Percentiles rank a stretch among this genome's conserved stretches.
phyloP scores from a whole-genome alignment of 306 rosid species.

The Medicago lupulina region DNA sequence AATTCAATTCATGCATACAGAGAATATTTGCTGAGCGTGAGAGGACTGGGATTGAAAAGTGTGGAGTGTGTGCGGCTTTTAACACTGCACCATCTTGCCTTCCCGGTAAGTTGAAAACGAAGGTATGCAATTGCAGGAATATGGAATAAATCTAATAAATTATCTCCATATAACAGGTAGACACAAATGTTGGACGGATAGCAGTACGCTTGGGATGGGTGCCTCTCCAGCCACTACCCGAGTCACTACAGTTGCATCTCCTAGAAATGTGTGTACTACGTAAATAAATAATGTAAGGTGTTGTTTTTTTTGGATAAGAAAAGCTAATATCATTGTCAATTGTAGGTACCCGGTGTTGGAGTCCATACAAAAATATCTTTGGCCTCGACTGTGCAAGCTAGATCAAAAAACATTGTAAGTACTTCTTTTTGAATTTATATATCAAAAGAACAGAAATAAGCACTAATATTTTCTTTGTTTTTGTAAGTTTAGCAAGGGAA shows the following conservation, averaged over 20 bases:
- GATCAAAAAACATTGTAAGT: constrained; percentile 92
- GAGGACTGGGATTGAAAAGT: constrained; percentile 95
- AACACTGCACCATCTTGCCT: constrained; percentile 99
- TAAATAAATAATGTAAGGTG: constrained; percentile 32
- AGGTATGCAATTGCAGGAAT: constrained; percentile 37
- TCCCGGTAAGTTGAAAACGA: constrained; percentile 77
- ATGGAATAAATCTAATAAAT: constrained; percentile 38
- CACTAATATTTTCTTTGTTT: constrained; percentile 2
- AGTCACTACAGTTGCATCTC: constrained; percentile 97
- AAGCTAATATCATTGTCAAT: constrained; percentile 46
- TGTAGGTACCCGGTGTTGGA: constrained; percentile 96
- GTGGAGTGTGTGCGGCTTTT: constrained; percentile 99
- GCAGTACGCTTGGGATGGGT: constrained; percentile 99
- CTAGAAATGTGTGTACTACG: constrained; percentile 82
- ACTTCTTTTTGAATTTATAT: constrained; percentile 33
- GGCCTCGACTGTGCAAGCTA: constrained; percentile 99
- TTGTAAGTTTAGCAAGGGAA: constrained; percentile 21
- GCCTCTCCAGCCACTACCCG: constrained; percentile 99
- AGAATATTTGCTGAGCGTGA: constrained; percentile 91
- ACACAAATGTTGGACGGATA: constrained; percentile 99
- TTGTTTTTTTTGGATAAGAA: constrained; percentile 27
- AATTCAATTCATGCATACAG: constrained; percentile 52
- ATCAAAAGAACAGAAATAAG: constrained; percentile 23
- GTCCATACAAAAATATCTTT: constrained; percentile 92
- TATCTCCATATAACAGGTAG: constrained; percentile 69